phyloP scores from a whole-genome alignment of 164 flowering plant species.

The Cinnamomum chago region DNA sequence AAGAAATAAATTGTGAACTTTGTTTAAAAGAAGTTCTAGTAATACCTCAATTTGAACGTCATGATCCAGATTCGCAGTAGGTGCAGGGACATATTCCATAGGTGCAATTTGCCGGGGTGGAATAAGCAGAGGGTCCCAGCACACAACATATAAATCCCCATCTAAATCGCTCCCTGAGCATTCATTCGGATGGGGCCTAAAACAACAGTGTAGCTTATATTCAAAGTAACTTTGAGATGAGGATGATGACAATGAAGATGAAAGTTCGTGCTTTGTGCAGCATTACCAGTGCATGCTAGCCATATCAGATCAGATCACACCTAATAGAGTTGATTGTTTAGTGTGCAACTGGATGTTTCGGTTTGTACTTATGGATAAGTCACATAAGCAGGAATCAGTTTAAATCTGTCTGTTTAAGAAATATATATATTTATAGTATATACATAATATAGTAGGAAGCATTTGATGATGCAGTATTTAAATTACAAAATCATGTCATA shows the following conservation, averaged over 20 bases:
- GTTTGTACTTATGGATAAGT: no score
- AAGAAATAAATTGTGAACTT: background rate
- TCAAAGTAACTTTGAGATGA: background rate
- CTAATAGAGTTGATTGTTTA: no score
- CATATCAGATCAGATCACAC: no score
- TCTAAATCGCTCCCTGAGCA: slow-evolving; percentile 97
- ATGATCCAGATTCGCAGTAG: slow-evolving; percentile 41
- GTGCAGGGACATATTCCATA: slow-evolving; percentile 72
- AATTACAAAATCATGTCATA: no score
- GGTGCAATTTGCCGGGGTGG: slow-evolving; percentile 56
- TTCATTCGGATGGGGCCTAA: slow-evolving; percentile 92
- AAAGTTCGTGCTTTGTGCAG: background rate
- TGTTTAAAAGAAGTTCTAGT: background rate
- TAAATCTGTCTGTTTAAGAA: background rate
- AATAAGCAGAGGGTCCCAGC: slow-evolving; percentile 74
- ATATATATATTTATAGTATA: background rate
- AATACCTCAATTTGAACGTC: slow-evolving; percentile 49
- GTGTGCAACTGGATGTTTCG: no score
- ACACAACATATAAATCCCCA: slow-evolving; percentile 80
- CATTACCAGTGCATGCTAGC: no score
- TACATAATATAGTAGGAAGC: background rate
- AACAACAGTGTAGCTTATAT: background rate
- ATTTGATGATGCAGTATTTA: background rate
- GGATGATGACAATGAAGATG: background rate
- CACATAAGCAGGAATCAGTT: no score